Evolutionary conservation across 148 eudicot genomes (phyloP), one percentile per base, ranked within the genome.

Genomic region (Agrostemma githago): DNA sequence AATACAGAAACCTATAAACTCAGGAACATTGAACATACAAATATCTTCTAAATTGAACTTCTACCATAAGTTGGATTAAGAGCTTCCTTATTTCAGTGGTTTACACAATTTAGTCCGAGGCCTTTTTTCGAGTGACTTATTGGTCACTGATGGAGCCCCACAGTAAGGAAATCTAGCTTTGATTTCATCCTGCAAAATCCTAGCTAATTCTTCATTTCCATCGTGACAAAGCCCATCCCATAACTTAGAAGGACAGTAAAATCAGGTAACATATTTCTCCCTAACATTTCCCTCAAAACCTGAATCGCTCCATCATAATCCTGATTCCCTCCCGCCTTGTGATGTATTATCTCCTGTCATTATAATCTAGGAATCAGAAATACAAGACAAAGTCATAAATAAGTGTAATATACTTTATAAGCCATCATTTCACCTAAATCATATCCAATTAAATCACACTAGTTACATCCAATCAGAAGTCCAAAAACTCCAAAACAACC

Each of bases 271-370:
- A 88, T 80, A 67, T 73, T 73, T 72, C 90, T 89, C 37, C 72
- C 82, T 11, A 87, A 67, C 93, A 91, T 94, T 70, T 91, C 97
- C 62, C 73, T 78, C 79, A 84, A 72, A 61, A 91, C 88, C 71
- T 71, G 73, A 66, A 82, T 65, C 20, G 87, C 97, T 78, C 93
- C 91, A 70, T 91, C 89, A 79, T 82, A 89, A 79, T 94, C 96
- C 80, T 82, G 93, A 81, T 85, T 89, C 80, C 79, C 54, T n/a
- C n/a, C n/a, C n/a, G n/a, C n/a, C n/a, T n/a, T n/a, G n/a, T n/a
- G n/a, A n/a, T n/a, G n/a, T n/a, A n/a, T n/a, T n/a, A n/a, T n/a
- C n/a, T n/a, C n/a, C n/a, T n/a, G n/a, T n/a, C n/a, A n/a, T n/a
- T n/a, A n/a, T n/a, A n/a, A n/a, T n/a, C n/a, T n/a, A n/a, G n/a